phyloP scores from a whole-genome alignment of 73 alveolate species.

The Paramecium octaurelia region DNA sequence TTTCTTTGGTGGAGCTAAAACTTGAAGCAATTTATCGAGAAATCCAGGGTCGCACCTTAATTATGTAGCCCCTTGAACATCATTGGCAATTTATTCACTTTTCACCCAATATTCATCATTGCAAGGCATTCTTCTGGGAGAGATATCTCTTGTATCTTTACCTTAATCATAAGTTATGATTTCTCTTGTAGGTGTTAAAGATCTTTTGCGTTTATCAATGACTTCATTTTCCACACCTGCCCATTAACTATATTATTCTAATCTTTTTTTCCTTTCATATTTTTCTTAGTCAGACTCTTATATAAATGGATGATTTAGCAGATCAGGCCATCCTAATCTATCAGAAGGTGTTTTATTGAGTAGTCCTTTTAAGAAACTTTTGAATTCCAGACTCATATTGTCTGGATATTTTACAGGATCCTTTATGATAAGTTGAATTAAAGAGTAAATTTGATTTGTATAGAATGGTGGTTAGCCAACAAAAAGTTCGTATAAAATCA shows the following conservation, averaged over 20 bases:
- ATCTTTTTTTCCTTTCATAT: conserved; percentile 83
- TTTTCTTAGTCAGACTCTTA: conserved; percentile 95
- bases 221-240: conserved; percentile 74
- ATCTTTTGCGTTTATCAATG: conserved; percentile 43
- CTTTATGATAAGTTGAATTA: conserved; percentile 94
- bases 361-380: conserved; percentile 95
- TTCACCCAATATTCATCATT: conserved; percentile 87
- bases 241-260: conserved; percentile 94
- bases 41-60: conserved; percentile 90
- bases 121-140: conserved; percentile 65
- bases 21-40: conserved; percentile 77
- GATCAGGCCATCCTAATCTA: conserved; percentile 99
- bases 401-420: conserved; percentile 99
- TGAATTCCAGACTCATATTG: conserved; percentile 92
- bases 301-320: conserved; percentile 96
- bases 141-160: conserved; percentile 58
- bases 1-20: conserved; percentile 80
- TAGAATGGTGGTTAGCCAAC: conserved; percentile 99
- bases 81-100: conserved; percentile 81
- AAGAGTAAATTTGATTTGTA: conserved; percentile 92
- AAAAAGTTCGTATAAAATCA: conserved; percentile 97
- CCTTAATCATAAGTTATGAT: conserved; percentile 35
- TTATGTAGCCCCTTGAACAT: conserved; percentile 89
- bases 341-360: conserved; percentile 97
- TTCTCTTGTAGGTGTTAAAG: conserved; percentile 47